These are phyloP conservation scores for Uromyces viciae-fabae DNA, from an alignment of 1,284 basidiomycete species.

Conservation along the genomic window DNA sequence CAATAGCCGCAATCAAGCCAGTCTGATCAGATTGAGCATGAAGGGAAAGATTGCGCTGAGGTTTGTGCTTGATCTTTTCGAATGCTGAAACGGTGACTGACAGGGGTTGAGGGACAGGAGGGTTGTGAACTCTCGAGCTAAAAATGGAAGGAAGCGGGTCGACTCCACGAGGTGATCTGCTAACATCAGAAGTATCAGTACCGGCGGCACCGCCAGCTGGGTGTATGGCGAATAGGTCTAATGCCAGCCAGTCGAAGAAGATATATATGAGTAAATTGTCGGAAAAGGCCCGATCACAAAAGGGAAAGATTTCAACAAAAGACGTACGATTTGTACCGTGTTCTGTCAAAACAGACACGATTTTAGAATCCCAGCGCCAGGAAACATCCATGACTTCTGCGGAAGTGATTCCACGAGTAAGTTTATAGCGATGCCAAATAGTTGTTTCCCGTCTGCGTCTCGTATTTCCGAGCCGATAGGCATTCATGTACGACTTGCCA, in stretches of 20 bases:
- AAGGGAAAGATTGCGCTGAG: background rate
- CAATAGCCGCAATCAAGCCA: background rate
- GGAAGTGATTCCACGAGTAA: slow-evolving; percentile 30
- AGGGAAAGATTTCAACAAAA: too few species aligned
- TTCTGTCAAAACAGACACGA: slow-evolving; percentile 37
- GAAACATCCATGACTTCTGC: slow-evolving; percentile 26
- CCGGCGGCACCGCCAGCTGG: slow-evolving; percentile 28
- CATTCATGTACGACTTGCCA: slow-evolving; percentile 22
- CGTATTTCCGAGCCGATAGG: background rate
- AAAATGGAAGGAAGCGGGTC: slow-evolving; percentile 20
- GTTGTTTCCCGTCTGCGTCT: slow-evolving; percentile 11
- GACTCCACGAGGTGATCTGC: background rate
- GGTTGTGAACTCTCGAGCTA: slow-evolving; percentile 16
- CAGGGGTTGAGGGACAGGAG: slow-evolving; percentile 13
- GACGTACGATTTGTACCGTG: slow-evolving; percentile 38
- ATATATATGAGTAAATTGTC: too few species aligned
- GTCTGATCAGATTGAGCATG: background rate
- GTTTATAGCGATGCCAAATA: slow-evolving; percentile 43
- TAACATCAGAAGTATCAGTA: background rate
- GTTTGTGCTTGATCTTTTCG: slow-evolving; percentile 36
- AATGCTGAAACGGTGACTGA: slow-evolving; percentile 36
- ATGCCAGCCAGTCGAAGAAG: background rate
- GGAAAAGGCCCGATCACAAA: too few species aligned
- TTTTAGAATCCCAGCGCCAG: slow-evolving; percentile 41
- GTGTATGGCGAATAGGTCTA: slow-evolving; percentile 42